Conservation (phyloP, 2,329 filamentous ascomycete species). For the Zarea fungicola region DNA sequence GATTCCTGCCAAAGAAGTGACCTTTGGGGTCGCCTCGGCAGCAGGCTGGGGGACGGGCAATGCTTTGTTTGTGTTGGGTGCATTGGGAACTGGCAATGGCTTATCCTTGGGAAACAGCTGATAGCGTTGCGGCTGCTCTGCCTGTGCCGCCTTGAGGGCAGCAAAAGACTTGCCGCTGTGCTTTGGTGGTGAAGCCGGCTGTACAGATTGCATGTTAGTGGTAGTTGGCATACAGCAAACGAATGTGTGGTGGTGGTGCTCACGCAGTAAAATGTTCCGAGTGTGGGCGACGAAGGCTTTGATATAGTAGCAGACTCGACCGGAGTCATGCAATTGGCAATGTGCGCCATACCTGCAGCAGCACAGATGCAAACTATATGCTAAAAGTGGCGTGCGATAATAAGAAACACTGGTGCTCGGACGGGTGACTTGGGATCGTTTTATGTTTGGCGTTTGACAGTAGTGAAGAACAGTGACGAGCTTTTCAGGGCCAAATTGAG, state of each 20-base stretch:
- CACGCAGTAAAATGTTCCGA: slow-evolving; percentile 43
- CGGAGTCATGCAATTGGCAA: slow-evolving; percentile 53
- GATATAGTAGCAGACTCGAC: slow-evolving; percentile 46
- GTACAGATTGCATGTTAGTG: slow-evolving; percentile 14
- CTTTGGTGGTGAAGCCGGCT: slow-evolving; percentile 11
- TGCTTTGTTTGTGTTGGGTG: slow-evolving; percentile 32
- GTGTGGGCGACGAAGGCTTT: slow-evolving; percentile 42
- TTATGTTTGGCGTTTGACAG: not conserved
- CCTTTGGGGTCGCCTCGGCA: slow-evolving; percentile 28
- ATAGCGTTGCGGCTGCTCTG: slow-evolving; percentile 49
- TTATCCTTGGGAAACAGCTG: slow-evolving; percentile 55
- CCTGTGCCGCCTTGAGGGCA: slow-evolving; percentile 55
- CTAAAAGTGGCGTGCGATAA: not conserved
- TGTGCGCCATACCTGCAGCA: slow-evolving; percentile 51
- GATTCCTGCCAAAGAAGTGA: slow-evolving; percentile 31
- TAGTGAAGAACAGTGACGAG: not conserved
- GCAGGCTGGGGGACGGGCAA: slow-evolving; percentile 1
- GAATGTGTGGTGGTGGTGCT: slow-evolving; percentile 16
- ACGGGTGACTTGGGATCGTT: not conserved
- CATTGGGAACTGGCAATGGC: slow-evolving; percentile 32
- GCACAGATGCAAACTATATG: not conserved
- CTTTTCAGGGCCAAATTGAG: not conserved
- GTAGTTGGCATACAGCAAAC: not conserved
- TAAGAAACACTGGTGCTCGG: not conserved
- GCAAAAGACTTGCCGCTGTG: slow-evolving; percentile 42